Percentiles rank a stretch among this genome's conserved stretches.
Evolutionary conservation across 2,329 filamentous ascomycete genomes (phyloP).

Genomic region (Pleomassaria siparia): DNA sequence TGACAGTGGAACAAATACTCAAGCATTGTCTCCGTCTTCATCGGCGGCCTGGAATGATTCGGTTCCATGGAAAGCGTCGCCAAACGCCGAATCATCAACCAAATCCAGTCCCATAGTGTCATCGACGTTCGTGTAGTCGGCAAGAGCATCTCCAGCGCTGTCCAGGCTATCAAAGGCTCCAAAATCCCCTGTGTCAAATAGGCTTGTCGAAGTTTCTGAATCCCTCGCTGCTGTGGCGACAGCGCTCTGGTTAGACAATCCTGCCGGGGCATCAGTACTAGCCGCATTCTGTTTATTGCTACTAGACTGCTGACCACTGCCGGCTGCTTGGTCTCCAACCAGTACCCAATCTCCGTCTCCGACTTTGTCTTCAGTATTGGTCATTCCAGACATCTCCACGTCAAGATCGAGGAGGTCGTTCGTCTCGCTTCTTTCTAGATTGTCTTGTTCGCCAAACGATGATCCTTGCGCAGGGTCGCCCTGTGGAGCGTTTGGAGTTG

Average conservation of each 20-base stretch:
- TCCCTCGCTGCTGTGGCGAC: conserved; percentile 27
- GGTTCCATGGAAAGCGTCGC: conserved; percentile 44
- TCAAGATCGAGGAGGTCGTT: conserved; percentile 46
- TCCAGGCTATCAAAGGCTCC: conserved; percentile 41
- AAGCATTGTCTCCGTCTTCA: conserved; percentile 23
- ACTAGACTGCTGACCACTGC: conserved; percentile 20
- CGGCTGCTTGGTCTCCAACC: conserved; percentile 28
- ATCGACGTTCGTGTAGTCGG: conserved; percentile 41
- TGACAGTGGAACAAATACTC: neutral
- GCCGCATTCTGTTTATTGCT: conserved; percentile 19
- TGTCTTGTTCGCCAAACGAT: conserved; percentile 28
- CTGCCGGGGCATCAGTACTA: conserved; percentile 18
- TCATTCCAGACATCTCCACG: conserved; percentile 61
- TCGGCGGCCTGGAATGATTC: conserved; percentile 34
- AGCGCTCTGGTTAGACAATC: conserved; percentile 10
- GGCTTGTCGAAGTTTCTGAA: conserved; percentile 31
- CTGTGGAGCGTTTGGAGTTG: conserved; percentile 52
- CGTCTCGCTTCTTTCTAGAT: conserved; percentile 26
- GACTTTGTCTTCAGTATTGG: conserved; percentile 36
- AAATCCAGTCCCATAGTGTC: conserved; percentile 41
- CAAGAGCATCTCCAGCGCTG: conserved; percentile 43
- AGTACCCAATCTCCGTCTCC: conserved; percentile 40
- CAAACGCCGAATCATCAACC: conserved; percentile 44
- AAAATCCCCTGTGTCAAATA: conserved; percentile 43
- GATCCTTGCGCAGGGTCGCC: conserved; percentile 23